These are phyloP conservation scores for Yamadazyma blattariae DNA, from an alignment of 1,139 yeast genomes.

Conservation along the genomic window DNA sequence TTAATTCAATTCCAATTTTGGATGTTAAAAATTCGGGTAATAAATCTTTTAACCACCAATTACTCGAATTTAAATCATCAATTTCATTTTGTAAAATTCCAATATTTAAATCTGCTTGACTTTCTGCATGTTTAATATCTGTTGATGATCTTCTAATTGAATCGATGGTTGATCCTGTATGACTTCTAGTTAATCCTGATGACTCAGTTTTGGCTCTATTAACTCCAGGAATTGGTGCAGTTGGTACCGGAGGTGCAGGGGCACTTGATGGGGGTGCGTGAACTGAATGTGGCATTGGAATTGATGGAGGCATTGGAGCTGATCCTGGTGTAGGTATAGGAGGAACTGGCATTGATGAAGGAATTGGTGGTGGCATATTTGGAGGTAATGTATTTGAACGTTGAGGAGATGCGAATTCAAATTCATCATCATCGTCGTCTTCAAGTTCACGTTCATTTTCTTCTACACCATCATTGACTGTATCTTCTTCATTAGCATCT, in stretches of 20 bases:
- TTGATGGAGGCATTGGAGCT: constrained; percentile 9
- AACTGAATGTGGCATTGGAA: constrained; percentile 9
- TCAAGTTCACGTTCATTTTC: constrained; percentile 7
- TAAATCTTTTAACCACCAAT: constrained; percentile 66
- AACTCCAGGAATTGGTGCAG: constrained; percentile 10
- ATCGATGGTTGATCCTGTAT: constrained; percentile 25
- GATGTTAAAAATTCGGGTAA: constrained; percentile 56
- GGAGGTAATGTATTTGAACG: constrained; percentile 11
- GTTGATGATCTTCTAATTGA: constrained; percentile 19
- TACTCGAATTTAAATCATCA: constrained; percentile 30
- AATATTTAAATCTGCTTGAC: constrained; percentile 29
- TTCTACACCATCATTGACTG: constrained; percentile 4
- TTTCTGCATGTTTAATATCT: constrained; percentile 15
- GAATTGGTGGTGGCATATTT: constrained; percentile 9
- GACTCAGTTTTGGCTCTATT: constrained; percentile 23
- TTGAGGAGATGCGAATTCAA: constrained; percentile 12
- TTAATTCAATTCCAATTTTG: constrained; percentile 45
- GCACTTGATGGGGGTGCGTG: constrained; percentile 9
- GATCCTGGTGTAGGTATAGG: constrained; percentile 18
- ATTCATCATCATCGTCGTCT: constrained; percentile 12
- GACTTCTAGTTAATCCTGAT: constrained; percentile 13
- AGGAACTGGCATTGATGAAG: constrained; percentile 7
- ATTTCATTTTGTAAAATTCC: constrained; percentile 31
- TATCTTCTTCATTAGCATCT: constrained; percentile 1
- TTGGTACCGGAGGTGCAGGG: constrained; percentile 11